phyloP scores from a whole-genome alignment of 2,329 filamentous ascomycete genomes.

The Mycosphaerella sp. region DNA sequence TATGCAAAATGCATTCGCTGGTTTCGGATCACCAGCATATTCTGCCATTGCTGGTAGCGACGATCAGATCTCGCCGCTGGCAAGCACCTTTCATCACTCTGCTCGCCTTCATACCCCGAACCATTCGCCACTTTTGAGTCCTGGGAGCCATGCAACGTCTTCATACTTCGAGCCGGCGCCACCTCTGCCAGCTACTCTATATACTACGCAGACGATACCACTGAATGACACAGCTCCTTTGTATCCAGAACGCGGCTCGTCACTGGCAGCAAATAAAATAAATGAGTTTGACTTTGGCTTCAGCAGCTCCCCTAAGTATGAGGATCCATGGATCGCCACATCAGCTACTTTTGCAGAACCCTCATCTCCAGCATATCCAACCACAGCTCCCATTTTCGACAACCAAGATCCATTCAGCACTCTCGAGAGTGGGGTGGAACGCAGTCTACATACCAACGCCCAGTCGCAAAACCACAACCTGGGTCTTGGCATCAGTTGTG shows the following conservation, averaged over 20 bases:
- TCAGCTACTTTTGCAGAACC: slow-evolving; percentile 18
- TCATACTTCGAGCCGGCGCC: slow-evolving; percentile 24
- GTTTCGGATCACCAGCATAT: slow-evolving; percentile 28
- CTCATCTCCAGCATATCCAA: slow-evolving; percentile 9
- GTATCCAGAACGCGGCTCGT: slow-evolving; percentile 25
- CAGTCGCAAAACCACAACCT: slow-evolving; percentile 17
- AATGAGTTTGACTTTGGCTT: slow-evolving; percentile 33
- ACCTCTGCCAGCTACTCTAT: slow-evolving; percentile 18
- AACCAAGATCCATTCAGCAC: slow-evolving; percentile 22
- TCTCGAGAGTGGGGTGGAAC: slow-evolving; percentile 12
- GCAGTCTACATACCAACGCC: slow-evolving; percentile 8
- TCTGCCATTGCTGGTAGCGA: slow-evolving; percentile 23
- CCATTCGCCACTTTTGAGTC: slow-evolving; percentile 26
- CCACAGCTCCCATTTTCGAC: slow-evolving; percentile 15
- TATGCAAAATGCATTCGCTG: slow-evolving; percentile 34
- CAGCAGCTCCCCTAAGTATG: slow-evolving; percentile 19
- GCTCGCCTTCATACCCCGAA: slow-evolving; percentile 30
- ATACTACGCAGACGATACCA: slow-evolving; percentile 22
- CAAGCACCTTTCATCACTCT: slow-evolving; percentile 29
- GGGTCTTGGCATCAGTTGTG: slow-evolving; percentile 33
- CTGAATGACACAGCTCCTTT: slow-evolving; percentile 30
- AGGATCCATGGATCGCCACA: slow-evolving; percentile 18
- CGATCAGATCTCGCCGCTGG: slow-evolving; percentile 30
- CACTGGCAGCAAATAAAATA: slow-evolving; percentile 25
- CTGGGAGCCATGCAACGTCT: slow-evolving; percentile 15